Evolutionary conservation across 2,329 filamentous ascomycete genomes (phyloP), one percentile per base, ranked within the genome.

Genomic region (Epichloe aotearoae): DNA sequence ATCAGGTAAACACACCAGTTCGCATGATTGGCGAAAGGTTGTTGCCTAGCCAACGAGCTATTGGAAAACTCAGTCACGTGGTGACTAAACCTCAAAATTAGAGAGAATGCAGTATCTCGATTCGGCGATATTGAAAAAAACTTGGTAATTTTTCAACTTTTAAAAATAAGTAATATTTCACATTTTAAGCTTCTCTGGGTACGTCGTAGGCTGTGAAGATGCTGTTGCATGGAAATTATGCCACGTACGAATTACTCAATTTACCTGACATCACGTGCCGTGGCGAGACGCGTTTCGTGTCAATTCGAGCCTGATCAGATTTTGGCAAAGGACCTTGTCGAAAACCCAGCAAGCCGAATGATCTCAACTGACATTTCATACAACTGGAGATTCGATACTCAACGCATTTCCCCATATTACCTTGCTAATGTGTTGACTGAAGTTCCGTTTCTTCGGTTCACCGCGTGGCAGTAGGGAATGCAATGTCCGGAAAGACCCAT

Each of bases 231-330:
- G 34, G 5, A 7, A 39, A 17, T 12, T 34, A 47, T 36, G 20
- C 19, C 36, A 11, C 30, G 30, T 8, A 36, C 15, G 26, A 36
- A 19, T 26, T 11, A 4, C 30, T 20, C 59, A 61, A 58, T 68
- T 59, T 63, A 67, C 65, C 61, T 64, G 64, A 14, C 12, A 12
- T 57, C 66, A 69, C 66, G 66, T 69, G 66, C 56, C 2, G 5
- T 10, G 61, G 64, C 57, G 65, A 53, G 47, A 56, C 65, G 65
- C 61, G 62, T 61, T 59, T 56, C 52, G 47, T 38, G 52, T 52
- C 40, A 20, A 36, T 20, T 37, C 4, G 5, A 14, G 14, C n/a
- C 30, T 30, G 30, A 11, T 10, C 30, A 30, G 20, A 11, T 11
- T 17, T 17, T n/a, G 8, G 15, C 45, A 26, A 34, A 23, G 12